Conservation (phyloP, 1,139 yeast genomes). For the Lodderomyces pseudojiufengensis region DNA sequence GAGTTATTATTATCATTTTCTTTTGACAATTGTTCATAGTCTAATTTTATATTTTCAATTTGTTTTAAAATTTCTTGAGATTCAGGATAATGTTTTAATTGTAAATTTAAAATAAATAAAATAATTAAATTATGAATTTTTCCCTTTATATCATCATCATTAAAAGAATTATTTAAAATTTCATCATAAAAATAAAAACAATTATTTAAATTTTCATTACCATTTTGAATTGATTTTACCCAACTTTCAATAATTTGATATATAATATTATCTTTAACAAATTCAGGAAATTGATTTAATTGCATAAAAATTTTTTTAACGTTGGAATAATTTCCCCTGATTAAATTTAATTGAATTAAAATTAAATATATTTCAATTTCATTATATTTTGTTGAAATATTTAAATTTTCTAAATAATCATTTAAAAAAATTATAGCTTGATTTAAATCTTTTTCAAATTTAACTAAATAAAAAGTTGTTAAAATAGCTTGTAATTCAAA, state of each 20-base stretch:
- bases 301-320: slow-evolving; percentile 35
- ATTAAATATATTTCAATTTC: slow-evolving; percentile 46
- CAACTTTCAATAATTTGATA: slow-evolving; percentile 69
- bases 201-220: slow-evolving; percentile 54
- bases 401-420: slow-evolving; percentile 20
- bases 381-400: slow-evolving; percentile 17
- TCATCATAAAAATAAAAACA: slow-evolving; percentile 74
- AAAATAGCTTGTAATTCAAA: slow-evolving; percentile 43
- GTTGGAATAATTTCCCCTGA: slow-evolving; percentile 34
- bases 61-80: slow-evolving; percentile 46
- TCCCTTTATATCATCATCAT: slow-evolving; percentile 39
- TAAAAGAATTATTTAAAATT: slow-evolving; percentile 48
- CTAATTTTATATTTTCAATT: slow-evolving; percentile 16
- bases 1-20: slow-evolving; percentile 11
- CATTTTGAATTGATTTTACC: slow-evolving; percentile 54
- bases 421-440: slow-evolving; percentile 36
- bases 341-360: slow-evolving; percentile 40
- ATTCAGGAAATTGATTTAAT: slow-evolving; percentile 38
- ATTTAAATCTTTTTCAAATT: slow-evolving; percentile 35
- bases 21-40: neutral
- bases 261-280: slow-evolving; percentile 62
- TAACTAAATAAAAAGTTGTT: slow-evolving; percentile 41
- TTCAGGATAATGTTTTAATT: slow-evolving; percentile 45
- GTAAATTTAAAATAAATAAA: slow-evolving; percentile 41
- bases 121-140: slow-evolving; percentile 34